Percentiles rank a stretch among this genome's conserved stretches.
Conservation (phyloP, 139 green algal species). For the Pleodorina starrii region DNA sequence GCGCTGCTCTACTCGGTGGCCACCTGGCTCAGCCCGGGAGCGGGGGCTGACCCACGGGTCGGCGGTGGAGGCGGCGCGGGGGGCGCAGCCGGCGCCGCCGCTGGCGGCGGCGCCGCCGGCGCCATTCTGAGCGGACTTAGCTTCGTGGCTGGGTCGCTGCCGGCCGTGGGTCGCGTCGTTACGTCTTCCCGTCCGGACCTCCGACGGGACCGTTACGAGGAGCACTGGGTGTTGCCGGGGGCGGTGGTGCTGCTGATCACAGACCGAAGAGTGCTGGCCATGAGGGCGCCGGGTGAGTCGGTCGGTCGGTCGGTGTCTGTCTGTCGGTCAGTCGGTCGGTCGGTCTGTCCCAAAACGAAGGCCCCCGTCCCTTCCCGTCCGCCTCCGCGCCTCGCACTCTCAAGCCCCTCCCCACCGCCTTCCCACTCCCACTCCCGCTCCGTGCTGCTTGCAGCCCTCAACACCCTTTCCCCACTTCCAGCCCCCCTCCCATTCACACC, state of each 20-base stretch:
- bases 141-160: not conserved
- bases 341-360: too few relatives aligned
- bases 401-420: too few relatives aligned
- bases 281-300: constrained; percentile 68
- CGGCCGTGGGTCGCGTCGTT: not conserved
- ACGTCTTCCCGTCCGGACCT: not conserved
- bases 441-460: too few relatives aligned
- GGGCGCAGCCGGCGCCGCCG: not conserved
- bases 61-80: not conserved
- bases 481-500: too few relatives aligned
- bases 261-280: constrained; percentile 72
- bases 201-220: constrained; percentile 77
- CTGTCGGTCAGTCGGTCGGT: too few relatives aligned
- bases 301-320: not conserved
- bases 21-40: not conserved
- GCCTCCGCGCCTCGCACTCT: too few relatives aligned
- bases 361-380: too few relatives aligned
- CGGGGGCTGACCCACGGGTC: not conserved
- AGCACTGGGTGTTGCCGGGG: constrained; percentile 85
- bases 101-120: not conserved
- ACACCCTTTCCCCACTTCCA: too few relatives aligned
- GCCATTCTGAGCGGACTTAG: not conserved
- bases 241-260: constrained; percentile 82
- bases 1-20: constrained; percentile 67
- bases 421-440: too few relatives aligned